These are phyloP conservation scores for Geranium brycei DNA, from an alignment of 345 rosid species.

Conservation along the genomic window DNA sequence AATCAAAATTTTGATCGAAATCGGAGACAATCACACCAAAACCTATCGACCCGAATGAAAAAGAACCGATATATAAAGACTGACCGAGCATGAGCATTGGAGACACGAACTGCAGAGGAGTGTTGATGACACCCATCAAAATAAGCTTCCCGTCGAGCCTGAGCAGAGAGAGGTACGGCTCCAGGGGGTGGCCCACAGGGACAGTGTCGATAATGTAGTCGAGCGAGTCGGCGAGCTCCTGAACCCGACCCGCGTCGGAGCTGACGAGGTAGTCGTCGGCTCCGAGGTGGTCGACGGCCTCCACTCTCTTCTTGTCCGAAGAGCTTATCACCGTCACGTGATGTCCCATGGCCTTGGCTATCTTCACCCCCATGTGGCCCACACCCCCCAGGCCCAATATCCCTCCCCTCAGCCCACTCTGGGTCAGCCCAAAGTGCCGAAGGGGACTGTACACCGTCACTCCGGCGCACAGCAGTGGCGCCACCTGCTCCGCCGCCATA, in stretches of 20 bases:
- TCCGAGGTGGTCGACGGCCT: slow-evolving; percentile 74
- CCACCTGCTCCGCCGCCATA: slow-evolving; percentile 74
- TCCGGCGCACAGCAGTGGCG: slow-evolving; percentile 77
- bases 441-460: slow-evolving; percentile 87
- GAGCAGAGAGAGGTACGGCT: slow-evolving; percentile 60
- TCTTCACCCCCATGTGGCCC: slow-evolving; percentile 94
- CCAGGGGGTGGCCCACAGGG: slow-evolving; percentile 73
- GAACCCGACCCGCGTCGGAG: slow-evolving; percentile 48
- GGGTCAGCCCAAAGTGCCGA: slow-evolving; percentile 55
- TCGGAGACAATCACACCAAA: no score
- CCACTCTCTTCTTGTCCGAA: slow-evolving; percentile 68
- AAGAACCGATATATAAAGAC: no score
- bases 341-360: slow-evolving; percentile 94
- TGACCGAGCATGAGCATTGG: slow-evolving; percentile 84
- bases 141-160: slow-evolving; percentile 80
- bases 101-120: slow-evolving; percentile 58
- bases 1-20: no score
- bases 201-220: slow-evolving; percentile 87
- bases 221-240: slow-evolving; percentile 52
- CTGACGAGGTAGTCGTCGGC: slow-evolving; percentile 79
- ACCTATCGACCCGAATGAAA: not conserved
- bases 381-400: slow-evolving; percentile 91
- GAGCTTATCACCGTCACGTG: slow-evolving; percentile 91
- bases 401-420: slow-evolving; percentile 64
- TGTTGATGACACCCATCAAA: slow-evolving; percentile 60